Conservation (phyloP, 2,329 filamentous ascomycete genomes). For the Verticillium dahliae region DNA sequence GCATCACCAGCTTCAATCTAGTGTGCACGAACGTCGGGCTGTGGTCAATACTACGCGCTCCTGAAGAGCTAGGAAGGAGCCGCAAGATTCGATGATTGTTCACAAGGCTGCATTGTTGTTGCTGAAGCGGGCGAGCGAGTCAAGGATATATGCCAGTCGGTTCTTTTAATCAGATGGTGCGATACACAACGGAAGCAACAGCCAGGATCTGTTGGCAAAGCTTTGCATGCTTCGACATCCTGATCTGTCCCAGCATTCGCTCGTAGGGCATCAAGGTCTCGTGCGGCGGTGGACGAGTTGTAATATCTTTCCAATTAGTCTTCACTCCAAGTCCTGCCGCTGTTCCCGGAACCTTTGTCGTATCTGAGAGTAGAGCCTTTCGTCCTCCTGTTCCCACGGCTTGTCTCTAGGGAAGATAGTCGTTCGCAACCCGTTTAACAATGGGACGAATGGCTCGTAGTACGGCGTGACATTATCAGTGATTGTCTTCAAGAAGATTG, state of each 20-base stretch:
- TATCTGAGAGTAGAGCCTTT: background rate
- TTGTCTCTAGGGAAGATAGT: constrained; percentile 19
- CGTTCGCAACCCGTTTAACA: constrained; percentile 20
- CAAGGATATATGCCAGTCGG: background rate
- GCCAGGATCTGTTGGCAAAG: background rate
- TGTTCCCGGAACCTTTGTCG: background rate
- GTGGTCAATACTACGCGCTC: constrained; percentile 15
- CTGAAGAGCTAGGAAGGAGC: constrained; percentile 30
- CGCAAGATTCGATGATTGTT: constrained; percentile 25
- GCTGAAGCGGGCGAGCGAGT: background rate
- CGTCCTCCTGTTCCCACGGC: constrained; percentile 7
- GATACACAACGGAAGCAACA: background rate
- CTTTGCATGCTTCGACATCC: background rate
- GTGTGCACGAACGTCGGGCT: constrained; percentile 13
- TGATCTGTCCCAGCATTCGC: background rate
- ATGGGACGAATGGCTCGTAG: constrained; percentile 20
- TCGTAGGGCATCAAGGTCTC: background rate
- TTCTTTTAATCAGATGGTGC: background rate
- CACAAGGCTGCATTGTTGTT: constrained; percentile 6
- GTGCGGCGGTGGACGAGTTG: background rate
- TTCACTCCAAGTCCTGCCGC: background rate
- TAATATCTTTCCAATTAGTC: background rate
- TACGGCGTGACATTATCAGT: constrained; percentile 15
- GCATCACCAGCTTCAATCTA: constrained; percentile 11
- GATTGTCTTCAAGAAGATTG: background rate